Evolutionary conservation across 768 basidiomycete genomes (phyloP).

Genomic region (Lyophyllum semitale): DNA sequence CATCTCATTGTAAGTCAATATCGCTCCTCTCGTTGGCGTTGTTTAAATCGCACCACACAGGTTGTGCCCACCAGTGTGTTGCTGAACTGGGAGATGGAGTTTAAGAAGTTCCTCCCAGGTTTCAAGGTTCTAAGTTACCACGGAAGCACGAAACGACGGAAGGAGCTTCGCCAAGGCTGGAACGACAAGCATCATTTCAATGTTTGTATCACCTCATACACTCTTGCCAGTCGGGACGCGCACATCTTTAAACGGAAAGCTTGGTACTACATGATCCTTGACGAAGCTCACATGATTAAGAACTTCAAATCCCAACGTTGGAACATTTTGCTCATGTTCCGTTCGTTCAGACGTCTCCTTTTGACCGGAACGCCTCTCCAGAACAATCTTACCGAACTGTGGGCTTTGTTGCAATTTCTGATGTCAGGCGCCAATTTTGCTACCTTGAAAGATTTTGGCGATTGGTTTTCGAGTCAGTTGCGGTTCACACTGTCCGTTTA

Average conservation of each 20-base stretch:
- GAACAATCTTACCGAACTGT: slow-evolving; percentile 95
- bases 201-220: slow-evolving; percentile 93
- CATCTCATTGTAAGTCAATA: slow-evolving; percentile 71
- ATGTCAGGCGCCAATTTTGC: slow-evolving; percentile 90
- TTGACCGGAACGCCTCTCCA: slow-evolving; percentile 96
- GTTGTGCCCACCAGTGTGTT: slow-evolving; percentile 93
- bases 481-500: neutral
- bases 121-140: slow-evolving; percentile 89
- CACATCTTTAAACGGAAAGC: slow-evolving; percentile 89
- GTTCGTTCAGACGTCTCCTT: slow-evolving; percentile 82
- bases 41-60: slow-evolving; percentile 34
- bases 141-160: slow-evolving; percentile 85
- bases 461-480: slow-evolving; percentile 92
- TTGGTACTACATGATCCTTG: slow-evolving; percentile 96
- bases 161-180: slow-evolving; percentile 90
- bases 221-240: slow-evolving; percentile 88
- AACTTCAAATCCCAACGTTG: slow-evolving; percentile 94
- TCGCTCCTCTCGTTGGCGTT: neutral
- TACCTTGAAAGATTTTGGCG: slow-evolving; percentile 89
- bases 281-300: slow-evolving; percentile 98
- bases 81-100: slow-evolving; percentile 96
- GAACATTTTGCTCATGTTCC: slow-evolving; percentile 89
- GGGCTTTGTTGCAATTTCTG: slow-evolving; percentile 93
- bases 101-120: slow-evolving; percentile 92
- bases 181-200: slow-evolving; percentile 88